phyloP scores from a whole-genome alignment of 192 early-diverging fungal genomes.

The Coemansia sp. region DNA sequence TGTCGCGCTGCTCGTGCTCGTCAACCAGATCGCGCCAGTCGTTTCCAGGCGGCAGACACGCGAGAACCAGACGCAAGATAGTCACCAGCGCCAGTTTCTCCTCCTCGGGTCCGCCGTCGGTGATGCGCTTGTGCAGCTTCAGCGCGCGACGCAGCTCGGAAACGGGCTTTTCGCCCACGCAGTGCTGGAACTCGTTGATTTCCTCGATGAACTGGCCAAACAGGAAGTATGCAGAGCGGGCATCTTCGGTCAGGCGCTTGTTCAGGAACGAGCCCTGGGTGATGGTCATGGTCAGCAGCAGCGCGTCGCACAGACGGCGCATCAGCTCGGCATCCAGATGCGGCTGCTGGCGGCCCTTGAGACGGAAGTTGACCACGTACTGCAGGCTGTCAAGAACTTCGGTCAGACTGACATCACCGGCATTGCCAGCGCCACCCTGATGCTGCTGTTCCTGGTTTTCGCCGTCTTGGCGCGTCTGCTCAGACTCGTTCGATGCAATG shows the following conservation, averaged over 20 bases:
- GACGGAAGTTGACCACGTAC: constrained; percentile 92
- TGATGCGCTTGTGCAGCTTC: constrained; percentile 64
- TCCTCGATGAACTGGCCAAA: constrained; percentile 96
- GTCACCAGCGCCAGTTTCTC: constrained; percentile 76
- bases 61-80: constrained; percentile 74
- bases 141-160: constrained; percentile 78
- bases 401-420: constrained; percentile 30
- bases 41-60: constrained; percentile 71
- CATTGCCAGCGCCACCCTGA: constrained; percentile 9
- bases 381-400: constrained; percentile 87
- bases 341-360: constrained; percentile 80
- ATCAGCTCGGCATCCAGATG: constrained; percentile 81
- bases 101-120: constrained; percentile 67
- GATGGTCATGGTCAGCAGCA: constrained; percentile 77
- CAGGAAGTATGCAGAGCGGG: constrained; percentile 82
- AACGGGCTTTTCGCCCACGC: constrained; percentile 74
- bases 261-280: constrained; percentile 63
- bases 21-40: constrained; percentile 94
- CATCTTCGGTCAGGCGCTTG: constrained; percentile 67
- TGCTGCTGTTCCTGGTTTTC: constrained; percentile 33
- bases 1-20: constrained; percentile 71
- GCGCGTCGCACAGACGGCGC: constrained; percentile 80
- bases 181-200: constrained; percentile 85
- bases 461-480: constrained; percentile 20
- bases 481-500: constrained; percentile 22